phyloP scores from a whole-genome alignment of 2,329 filamentous ascomycete genomes.

The Scedosporium dehoogii region DNA sequence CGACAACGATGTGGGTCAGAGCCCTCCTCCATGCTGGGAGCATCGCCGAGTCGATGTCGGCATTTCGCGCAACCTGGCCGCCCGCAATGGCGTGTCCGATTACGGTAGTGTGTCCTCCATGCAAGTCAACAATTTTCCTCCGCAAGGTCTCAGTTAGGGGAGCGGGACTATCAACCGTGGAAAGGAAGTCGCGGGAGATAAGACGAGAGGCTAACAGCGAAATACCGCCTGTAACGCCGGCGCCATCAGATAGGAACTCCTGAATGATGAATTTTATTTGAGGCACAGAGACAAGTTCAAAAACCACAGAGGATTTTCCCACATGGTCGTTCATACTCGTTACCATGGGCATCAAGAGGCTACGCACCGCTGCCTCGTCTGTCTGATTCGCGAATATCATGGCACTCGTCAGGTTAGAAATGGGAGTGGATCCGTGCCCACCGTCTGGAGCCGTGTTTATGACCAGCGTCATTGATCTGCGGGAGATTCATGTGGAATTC shows the following conservation, averaged over 20 bases:
- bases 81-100: slow-evolving; percentile 19
- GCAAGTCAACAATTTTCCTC: slow-evolving; percentile 14
- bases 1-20: slow-evolving; percentile 17
- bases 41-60: slow-evolving; percentile 16
- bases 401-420: too few species aligned
- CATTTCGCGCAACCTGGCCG: slow-evolving; percentile 24
- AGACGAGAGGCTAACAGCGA: slow-evolving; percentile 22
- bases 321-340: too few species aligned
- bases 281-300: neutral
- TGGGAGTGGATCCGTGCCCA: too few species aligned
- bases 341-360: too few species aligned
- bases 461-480: too few species aligned
- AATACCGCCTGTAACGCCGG: neutral
- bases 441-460: too few species aligned
- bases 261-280: slow-evolving; percentile 7
- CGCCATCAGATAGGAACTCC: neutral
- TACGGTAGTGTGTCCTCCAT: neutral
- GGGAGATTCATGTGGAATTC: too few species aligned
- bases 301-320: too few species aligned
- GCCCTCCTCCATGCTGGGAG: slow-evolving; percentile 27
- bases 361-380: too few species aligned
- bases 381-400: too few species aligned
- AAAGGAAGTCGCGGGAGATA: slow-evolving; percentile 18
- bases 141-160: slow-evolving; percentile 24
- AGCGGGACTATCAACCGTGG: slow-evolving; percentile 22